phyloP scores from a whole-genome alignment of 2,329 filamentous ascomycete genomes.

The Kalmusia sp. region DNA sequence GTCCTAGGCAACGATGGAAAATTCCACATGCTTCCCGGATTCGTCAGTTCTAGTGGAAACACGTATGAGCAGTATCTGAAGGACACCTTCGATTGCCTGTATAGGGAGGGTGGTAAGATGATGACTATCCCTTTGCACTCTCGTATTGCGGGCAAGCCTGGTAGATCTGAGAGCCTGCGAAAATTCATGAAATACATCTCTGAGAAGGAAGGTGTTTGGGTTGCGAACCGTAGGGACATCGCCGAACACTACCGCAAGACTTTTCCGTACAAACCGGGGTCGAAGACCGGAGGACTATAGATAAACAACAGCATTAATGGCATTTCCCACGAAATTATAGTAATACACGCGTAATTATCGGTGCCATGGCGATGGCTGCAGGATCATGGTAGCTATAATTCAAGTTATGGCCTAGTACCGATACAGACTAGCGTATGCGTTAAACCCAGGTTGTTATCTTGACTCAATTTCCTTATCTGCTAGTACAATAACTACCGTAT shows the following conservation, averaged over 20 bases:
- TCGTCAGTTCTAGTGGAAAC: conserved; percentile 47
- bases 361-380: too few species aligned
- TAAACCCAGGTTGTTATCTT: too few species aligned
- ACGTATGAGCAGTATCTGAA: conserved; percentile 50
- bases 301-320: not conserved
- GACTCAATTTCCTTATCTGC: too few species aligned
- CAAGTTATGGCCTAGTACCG: too few species aligned
- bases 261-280: conserved; percentile 47
- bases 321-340: not conserved
- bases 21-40: conserved; percentile 54
- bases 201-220: conserved; percentile 53
- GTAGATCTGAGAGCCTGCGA: conserved; percentile 47
- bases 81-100: conserved; percentile 51
- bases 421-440: too few species aligned
- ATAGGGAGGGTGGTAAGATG: conserved; percentile 52
- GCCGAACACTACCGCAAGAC: conserved; percentile 49
- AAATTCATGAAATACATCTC: conserved; percentile 50
- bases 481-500: too few species aligned
- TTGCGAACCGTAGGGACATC: conserved; percentile 53
- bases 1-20: conserved; percentile 50
- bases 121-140: conserved; percentile 53
- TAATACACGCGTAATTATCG: not conserved
- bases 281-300: not conserved
- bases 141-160: conserved; percentile 51
- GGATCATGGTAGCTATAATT: too few species aligned